Evolutionary conservation across 208 protist genomes (phyloP).

Genomic region (Strigomonas culicis): DNA sequence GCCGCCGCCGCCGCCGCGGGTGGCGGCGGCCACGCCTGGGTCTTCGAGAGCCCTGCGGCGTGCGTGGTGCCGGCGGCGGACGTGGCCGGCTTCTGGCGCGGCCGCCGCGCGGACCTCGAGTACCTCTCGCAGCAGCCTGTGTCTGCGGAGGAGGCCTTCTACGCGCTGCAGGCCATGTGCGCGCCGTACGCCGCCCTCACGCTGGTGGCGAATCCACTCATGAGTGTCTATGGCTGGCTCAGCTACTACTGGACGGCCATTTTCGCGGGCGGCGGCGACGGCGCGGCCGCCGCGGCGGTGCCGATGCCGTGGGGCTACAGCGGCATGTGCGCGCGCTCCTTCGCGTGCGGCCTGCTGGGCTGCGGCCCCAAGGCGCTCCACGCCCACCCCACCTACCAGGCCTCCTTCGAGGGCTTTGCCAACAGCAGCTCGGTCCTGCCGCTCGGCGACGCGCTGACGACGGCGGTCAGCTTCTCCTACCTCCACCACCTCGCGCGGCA

Average conservation of each 20-base stretch:
- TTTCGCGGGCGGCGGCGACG: background rate
- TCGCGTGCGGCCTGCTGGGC: conserved; percentile 15
- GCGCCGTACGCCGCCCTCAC: conserved; percentile 18
- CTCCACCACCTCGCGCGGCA: background rate
- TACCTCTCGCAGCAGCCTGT: conserved; percentile 5
- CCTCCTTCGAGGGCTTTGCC: conserved; percentile 3
- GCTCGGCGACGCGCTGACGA: conserved; percentile 11
- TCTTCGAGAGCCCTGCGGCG: background rate
- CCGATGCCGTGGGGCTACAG: conserved; percentile 29
- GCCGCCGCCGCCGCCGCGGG: too few species aligned
- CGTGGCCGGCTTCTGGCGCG: conserved; percentile 4
- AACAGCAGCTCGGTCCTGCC: conserved; percentile 3
- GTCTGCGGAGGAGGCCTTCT: conserved; percentile 9
- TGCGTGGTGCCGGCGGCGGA: conserved; percentile 10
- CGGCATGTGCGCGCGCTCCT: conserved; percentile 20
- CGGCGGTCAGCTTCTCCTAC: conserved; percentile 13
- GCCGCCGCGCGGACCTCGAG: too few species aligned
- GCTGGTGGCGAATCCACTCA: conserved; percentile 21
- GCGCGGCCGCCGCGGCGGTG: background rate
- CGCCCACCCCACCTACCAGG: conserved; percentile 2
- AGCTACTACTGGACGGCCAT: conserved; percentile 20
- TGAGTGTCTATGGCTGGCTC: conserved; percentile 25
- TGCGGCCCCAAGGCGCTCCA: conserved; percentile 6
- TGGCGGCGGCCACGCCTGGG: too few species aligned
- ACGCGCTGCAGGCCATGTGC: conserved; percentile 19